These are phyloP conservation scores for Microdochium trichocladiopsis DNA, from an alignment of 2,329 filamentous ascomycete species.

Conservation along the genomic window DNA sequence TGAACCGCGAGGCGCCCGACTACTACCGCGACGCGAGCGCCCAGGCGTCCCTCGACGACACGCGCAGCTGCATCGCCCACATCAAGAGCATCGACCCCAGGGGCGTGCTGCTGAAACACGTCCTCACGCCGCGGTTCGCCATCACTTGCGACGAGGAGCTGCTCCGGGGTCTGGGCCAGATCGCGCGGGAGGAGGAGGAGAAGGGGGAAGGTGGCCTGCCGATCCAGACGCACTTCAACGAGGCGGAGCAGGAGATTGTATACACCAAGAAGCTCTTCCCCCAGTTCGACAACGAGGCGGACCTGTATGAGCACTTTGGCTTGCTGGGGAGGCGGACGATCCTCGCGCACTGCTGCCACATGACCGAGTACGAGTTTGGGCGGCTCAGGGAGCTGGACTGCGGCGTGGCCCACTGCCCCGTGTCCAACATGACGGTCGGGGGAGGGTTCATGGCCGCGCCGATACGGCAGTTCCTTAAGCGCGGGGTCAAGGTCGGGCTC, in stretches of 20 bases:
- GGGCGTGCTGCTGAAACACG: slow-evolving; percentile 34
- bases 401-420: slow-evolving; percentile 58
- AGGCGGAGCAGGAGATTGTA: slow-evolving; percentile 52
- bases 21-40: slow-evolving; percentile 41
- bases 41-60: slow-evolving; percentile 40
- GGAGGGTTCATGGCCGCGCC: slow-evolving; percentile 57
- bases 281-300: slow-evolving; percentile 45
- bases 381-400: slow-evolving; percentile 39
- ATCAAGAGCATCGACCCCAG: slow-evolving; percentile 36
- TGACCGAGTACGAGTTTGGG: slow-evolving; percentile 47
- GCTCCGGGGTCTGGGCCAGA: slow-evolving; percentile 45
- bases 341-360: slow-evolving; percentile 60
- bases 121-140: slow-evolving; percentile 54
- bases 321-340: slow-evolving; percentile 50
- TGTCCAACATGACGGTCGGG: slow-evolving; percentile 56
- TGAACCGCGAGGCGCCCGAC: slow-evolving; percentile 48
- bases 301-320: slow-evolving; percentile 49
- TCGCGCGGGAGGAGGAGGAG: slow-evolving; percentile 38
- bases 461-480: slow-evolving; percentile 47
- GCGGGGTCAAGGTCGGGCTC: slow-evolving; percentile 57
- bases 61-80: slow-evolving; percentile 38
- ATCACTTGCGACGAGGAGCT: slow-evolving; percentile 51
- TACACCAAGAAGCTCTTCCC: slow-evolving; percentile 50
- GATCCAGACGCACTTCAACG: slow-evolving; percentile 63
- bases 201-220: slow-evolving; percentile 24